Conservation (phyloP, 2,329 filamentous ascomycete species). For the Sporothrix humicola region DNA sequence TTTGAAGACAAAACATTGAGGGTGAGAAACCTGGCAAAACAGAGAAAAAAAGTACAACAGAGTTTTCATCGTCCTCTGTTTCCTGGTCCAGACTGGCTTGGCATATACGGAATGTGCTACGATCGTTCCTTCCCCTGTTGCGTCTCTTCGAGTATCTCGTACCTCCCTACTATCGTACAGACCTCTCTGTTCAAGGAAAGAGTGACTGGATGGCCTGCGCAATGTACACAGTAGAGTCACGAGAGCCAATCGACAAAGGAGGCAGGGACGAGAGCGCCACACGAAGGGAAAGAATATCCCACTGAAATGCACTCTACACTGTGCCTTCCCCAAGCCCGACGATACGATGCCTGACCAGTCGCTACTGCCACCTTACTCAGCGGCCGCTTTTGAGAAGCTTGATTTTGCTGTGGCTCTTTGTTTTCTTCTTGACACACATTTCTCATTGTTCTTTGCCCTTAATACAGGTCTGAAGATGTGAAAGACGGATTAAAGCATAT, state of each 20-base stretch:
- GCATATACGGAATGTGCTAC: slow-evolving; percentile 4
- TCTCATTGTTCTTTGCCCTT: not conserved
- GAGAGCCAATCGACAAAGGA: not conserved
- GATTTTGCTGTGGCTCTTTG: not conserved
- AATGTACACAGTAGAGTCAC: not conserved
- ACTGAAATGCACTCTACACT: not conserved
- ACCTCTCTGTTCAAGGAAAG: not conserved
- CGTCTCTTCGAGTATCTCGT: not conserved
- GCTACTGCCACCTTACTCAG: slow-evolving; percentile 15
- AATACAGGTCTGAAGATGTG: not conserved
- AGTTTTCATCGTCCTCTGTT: slow-evolving; percentile 5
- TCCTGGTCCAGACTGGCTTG: not conserved
- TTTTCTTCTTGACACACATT: not conserved
- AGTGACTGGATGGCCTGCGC: not conserved
- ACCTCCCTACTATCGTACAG: not conserved
- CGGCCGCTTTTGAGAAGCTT: not conserved
- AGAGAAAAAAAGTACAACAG: slow-evolving; percentile 11
- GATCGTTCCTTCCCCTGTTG: slow-evolving; percentile 2
- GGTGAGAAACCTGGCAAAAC: not conserved
- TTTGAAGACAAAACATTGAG: not conserved
- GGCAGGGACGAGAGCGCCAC: not conserved
- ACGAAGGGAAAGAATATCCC: slow-evolving; percentile 19
- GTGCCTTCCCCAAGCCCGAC: not conserved
- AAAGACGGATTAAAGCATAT: not conserved
- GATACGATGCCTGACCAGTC: not conserved